These are phyloP conservation scores for Phytomonas sp. DNA, from an alignment of 208 protist species.

Conservation along the genomic window DNA sequence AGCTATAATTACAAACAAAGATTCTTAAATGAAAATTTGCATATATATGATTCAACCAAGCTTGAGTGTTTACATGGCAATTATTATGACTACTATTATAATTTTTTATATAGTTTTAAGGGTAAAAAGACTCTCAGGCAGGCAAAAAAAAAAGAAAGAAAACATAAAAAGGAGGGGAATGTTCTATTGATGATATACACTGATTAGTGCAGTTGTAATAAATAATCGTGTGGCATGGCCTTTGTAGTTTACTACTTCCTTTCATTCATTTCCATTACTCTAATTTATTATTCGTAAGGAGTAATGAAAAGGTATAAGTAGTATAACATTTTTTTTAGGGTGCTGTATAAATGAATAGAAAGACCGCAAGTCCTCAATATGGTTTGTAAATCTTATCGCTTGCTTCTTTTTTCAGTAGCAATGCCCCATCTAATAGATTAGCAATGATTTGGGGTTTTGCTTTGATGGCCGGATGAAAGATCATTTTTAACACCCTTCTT, in stretches of 20 bases:
- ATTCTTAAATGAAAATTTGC: background rate
- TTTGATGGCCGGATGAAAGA: slow-evolving; percentile 3
- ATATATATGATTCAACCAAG: background rate
- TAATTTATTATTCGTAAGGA: slow-evolving; percentile 12
- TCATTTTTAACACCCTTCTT: slow-evolving; percentile 4
- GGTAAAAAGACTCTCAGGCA: background rate
- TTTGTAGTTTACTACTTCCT: background rate
- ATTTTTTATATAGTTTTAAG: background rate
- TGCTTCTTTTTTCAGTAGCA: slow-evolving; percentile 5
- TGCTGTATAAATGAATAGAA: background rate
- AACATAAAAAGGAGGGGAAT: background rate
- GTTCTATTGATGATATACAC: background rate
- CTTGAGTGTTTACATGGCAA: background rate
- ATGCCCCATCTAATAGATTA: slow-evolving; percentile 1
- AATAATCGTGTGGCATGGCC: background rate
- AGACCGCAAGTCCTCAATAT: background rate
- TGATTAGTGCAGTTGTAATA: background rate
- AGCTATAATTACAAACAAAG: background rate
- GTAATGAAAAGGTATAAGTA: background rate
- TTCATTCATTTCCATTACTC: slow-evolving; percentile 8
- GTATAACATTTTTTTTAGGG: background rate
- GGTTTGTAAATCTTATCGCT: slow-evolving; percentile 4
- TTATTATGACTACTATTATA: background rate
- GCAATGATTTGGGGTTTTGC: background rate
- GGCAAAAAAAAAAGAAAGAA: background rate